Evolutionary conservation across 768 basidiomycete species (phyloP).

Genomic region (Tylopilus subfusipes): DNA sequence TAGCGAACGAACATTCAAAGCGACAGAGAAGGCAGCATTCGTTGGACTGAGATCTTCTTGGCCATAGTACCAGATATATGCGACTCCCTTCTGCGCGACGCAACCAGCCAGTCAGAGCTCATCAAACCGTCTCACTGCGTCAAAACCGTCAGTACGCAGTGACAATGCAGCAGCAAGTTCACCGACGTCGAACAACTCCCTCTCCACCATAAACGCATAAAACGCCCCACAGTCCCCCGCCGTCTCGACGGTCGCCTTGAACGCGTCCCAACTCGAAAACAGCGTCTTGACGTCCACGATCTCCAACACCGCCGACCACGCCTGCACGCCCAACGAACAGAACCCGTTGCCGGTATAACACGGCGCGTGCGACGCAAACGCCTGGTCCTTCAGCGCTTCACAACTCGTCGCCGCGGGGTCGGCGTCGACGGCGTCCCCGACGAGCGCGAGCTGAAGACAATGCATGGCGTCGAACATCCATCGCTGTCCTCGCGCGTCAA

Average conservation of each 20-base stretch:
- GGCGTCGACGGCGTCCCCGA: constrained; percentile 32
- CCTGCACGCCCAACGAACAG: constrained; percentile 34
- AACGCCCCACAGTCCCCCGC: constrained; percentile 9
- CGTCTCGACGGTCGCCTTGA: constrained; percentile 12
- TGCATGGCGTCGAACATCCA: constrained; percentile 48
- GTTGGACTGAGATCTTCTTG: no score
- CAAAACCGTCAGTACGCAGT: no score
- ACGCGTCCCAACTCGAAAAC: constrained; percentile 16
- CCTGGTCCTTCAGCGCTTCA: constrained; percentile 32
- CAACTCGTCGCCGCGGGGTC: constrained; percentile 25
- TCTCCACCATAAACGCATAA: constrained; percentile 11
- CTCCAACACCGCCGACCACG: constrained; percentile 38
- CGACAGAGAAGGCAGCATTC: no score
- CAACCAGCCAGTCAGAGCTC: no score
- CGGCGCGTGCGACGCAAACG: constrained; percentile 40
- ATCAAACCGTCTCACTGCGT: no score
- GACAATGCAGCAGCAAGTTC: no score
- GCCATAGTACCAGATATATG: no score
- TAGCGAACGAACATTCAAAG: no score
- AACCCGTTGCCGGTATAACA: constrained; percentile 44
- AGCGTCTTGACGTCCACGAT: constrained; percentile 23
- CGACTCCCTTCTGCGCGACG: no score
- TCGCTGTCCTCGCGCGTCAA: constrained; percentile 34
- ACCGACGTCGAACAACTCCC: constrained; percentile 11
- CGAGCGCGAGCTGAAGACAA: constrained; percentile 42